A percentile compares a stretch with the other conserved stretches of the same genome.
phyloP scores from a whole-genome alignment of 495 filamentous ascomycete genomes.

The Neurospora cerealis region DNA sequence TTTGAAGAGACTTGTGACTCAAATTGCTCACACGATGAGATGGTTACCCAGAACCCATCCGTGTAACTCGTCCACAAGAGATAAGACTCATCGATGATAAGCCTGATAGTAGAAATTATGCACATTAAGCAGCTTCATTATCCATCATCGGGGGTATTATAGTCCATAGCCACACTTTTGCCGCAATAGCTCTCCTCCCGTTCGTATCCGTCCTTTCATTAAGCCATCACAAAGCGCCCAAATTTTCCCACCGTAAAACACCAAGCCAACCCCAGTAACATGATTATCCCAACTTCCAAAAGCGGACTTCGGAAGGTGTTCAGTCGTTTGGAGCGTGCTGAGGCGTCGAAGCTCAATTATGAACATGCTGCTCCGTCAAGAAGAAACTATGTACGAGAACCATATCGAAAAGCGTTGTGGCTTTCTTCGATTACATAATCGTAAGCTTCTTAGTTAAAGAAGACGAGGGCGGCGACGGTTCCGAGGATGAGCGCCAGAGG shows the following conservation, averaged over 20 bases:
- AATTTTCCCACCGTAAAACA: neutral
- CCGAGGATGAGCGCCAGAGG: conserved; percentile 26
- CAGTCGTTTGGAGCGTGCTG: neutral
- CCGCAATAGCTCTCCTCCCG: neutral
- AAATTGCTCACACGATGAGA: neutral
- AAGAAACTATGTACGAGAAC: neutral
- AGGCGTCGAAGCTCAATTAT: neutral
- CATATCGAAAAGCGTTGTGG: neutral
- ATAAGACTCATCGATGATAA: neutral
- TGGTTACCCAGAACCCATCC: neutral
- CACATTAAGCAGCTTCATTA: neutral
- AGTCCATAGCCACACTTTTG: neutral
- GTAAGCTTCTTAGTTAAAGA: conserved; percentile 25
- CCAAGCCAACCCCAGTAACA: neutral
- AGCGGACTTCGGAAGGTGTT: neutral
- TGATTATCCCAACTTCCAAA: neutral
- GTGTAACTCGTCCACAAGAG: neutral
- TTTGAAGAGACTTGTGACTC: neutral
- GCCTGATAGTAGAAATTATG: neutral
- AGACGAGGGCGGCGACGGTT: conserved; percentile 24
- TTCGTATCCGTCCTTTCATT: neutral
- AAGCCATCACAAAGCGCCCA: neutral
- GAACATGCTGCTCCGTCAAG: neutral
- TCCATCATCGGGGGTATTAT: neutral
- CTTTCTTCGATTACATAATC: neutral